A percentile compares a stretch with the other conserved stretches of the same genome.
phyloP scores from a whole-genome alignment of 192 early-diverging fungal genomes.

The Gamsiella multidivaricata region DNA sequence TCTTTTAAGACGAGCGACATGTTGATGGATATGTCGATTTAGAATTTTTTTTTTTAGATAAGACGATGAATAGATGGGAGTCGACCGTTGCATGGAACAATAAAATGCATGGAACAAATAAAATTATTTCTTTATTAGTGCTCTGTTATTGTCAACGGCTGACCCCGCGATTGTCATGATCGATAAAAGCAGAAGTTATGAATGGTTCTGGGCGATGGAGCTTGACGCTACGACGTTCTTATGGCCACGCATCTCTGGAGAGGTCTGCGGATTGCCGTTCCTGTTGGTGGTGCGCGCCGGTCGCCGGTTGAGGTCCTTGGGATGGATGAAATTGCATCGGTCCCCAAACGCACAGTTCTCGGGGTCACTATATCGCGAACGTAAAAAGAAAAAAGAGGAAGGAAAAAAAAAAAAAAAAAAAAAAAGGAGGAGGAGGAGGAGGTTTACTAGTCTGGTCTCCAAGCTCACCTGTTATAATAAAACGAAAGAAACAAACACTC shows the following conservation, averaged over 20 bases:
- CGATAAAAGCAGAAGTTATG: no score
- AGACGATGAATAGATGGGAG: no score
- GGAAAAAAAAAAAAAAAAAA: conserved; percentile 1
- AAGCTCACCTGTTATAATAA: neutral
- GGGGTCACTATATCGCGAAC: conserved; percentile 28
- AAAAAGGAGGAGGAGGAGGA: neutral
- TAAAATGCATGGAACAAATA: no score
- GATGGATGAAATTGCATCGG: conserved; percentile 48
- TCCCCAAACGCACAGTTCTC: conserved; percentile 48
- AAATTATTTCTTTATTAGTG: no score
- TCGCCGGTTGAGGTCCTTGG: conserved; percentile 35
- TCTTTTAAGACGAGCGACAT: neutral
- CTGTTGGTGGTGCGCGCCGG: conserved; percentile 2
- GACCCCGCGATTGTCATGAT: no score
- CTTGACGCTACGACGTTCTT: neutral
- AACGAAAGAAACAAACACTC: conserved; percentile 7
- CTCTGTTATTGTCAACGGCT: no score
- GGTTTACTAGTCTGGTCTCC: neutral
- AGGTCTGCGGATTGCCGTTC: no score
- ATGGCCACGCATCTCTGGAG: no score
- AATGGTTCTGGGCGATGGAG: no score
- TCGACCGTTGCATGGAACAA: no score
- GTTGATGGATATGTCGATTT: neutral
- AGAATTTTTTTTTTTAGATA: no score
- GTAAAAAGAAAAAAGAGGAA: neutral